Conservation (phyloP, 2,329 filamentous ascomycete genomes). For the Domatiomyces globalis region DNA sequence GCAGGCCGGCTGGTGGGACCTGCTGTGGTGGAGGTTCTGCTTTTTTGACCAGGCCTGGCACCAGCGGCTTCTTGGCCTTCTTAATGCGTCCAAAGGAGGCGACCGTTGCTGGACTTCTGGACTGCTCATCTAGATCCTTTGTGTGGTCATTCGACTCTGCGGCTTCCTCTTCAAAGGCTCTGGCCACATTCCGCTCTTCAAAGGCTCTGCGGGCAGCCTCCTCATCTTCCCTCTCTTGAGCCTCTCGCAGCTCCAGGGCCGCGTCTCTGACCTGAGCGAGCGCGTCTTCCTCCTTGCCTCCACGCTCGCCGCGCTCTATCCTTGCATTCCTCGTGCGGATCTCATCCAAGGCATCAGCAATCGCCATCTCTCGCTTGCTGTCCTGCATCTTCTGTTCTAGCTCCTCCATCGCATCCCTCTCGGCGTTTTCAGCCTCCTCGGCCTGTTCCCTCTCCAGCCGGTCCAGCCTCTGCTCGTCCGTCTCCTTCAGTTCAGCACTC, state of each 20-base stretch:
- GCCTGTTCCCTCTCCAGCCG: conserved; percentile 63
- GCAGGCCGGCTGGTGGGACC: conserved; percentile 1
- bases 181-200: conserved; percentile 44
- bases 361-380: conserved; percentile 87
- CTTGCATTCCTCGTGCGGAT: conserved; percentile 84
- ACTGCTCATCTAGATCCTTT: conserved; percentile 21
- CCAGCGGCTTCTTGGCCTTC: conserved; percentile 76
- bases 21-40: conserved; percentile 2
- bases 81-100: conserved; percentile 59
- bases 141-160: conserved; percentile 28
- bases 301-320: conserved; percentile 60
- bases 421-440: conserved; percentile 49
- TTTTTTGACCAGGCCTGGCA: conserved; percentile 68
- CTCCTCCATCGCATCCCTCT: conserved; percentile 87
- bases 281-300: conserved; percentile 44
- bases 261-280: conserved; percentile 44
- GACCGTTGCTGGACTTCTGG: conserved; percentile 30
- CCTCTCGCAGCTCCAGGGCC: conserved; percentile 44
- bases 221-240: conserved; percentile 66
- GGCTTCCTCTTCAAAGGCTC: conserved; percentile 40
- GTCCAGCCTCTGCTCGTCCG: conserved; percentile 74
- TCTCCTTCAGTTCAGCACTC: conserved; percentile 49
- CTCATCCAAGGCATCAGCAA: conserved; percentile 89
- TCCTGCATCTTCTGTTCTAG: conserved; percentile 87
- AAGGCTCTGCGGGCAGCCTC: conserved; percentile 72